Evolutionary conservation across 768 basidiomycete genomes (phyloP).

Genomic region (Leccinum fibrillosum): DNA sequence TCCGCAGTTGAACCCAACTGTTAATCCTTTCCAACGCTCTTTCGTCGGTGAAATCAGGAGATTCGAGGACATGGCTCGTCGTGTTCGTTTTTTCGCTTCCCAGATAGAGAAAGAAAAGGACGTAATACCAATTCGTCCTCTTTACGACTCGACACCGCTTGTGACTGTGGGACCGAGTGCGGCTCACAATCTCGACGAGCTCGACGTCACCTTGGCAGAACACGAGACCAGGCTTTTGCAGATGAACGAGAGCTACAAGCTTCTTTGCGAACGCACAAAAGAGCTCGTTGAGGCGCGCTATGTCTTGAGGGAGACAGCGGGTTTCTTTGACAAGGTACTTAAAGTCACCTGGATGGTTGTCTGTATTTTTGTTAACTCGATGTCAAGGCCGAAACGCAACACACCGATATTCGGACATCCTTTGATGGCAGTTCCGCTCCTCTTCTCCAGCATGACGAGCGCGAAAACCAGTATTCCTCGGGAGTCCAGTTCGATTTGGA

Average conservation of each 20-base stretch:
- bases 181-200: slow-evolving; percentile 90
- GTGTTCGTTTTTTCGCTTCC: slow-evolving; percentile 82
- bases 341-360: slow-evolving; percentile 16
- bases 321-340: slow-evolving; percentile 84
- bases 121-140: slow-evolving; percentile 75
- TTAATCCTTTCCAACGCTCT: slow-evolving; percentile 97
- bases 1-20: slow-evolving; percentile 81
- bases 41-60: slow-evolving; percentile 95
- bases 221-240: slow-evolving; percentile 80
- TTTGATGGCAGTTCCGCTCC: slow-evolving; percentile 92
- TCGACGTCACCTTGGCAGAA: slow-evolving; percentile 82
- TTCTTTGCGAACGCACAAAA: slow-evolving; percentile 76
- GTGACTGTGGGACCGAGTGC: slow-evolving; percentile 89
- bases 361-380: slow-evolving; percentile 7
- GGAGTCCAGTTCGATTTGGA: slow-evolving; percentile 82
- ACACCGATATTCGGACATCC: slow-evolving; percentile 78
- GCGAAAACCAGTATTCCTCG: slow-evolving; percentile 58
- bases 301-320: slow-evolving; percentile 91
- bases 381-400: slow-evolving; percentile 70
- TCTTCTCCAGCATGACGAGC: slow-evolving; percentile 87
- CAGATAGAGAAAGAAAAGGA: slow-evolving; percentile 89
- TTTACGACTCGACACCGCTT: slow-evolving; percentile 83
- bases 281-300: slow-evolving; percentile 93
- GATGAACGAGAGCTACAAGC: slow-evolving; percentile 94
- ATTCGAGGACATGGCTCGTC: slow-evolving; percentile 94